Evolutionary conservation across 1,284 basidiomycete species (phyloP), one percentile per base, ranked within the genome.

Genomic region (Apiotrichum porosum): DNA sequence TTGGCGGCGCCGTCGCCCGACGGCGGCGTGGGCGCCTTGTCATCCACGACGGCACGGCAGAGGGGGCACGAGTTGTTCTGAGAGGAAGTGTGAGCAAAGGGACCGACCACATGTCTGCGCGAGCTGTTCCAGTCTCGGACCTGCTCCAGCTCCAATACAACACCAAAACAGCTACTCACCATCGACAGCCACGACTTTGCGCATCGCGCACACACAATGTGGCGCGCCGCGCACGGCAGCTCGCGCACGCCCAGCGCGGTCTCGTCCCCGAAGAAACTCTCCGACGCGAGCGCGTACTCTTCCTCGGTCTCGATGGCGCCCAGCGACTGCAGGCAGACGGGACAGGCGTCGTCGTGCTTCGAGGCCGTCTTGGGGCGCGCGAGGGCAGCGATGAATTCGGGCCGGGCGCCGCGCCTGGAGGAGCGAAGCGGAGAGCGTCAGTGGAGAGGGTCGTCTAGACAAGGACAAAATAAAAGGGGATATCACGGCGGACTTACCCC

Each of bases 41-140:
- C 45, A 32, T 58, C 57, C 17, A 56, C 18, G 4, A 18, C n/a
- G 6, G 57, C 51, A 12, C 57, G 48, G 38, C 57, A 58, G 9
- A 58, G 18, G 13, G 57, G 57, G 32, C 57, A 58, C 9, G 54
- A 38, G 40, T 58, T 58, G 51, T 58, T 58, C 57, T 58, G 34
- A 26, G 19, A 42, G 36, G 42, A 26, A n/a, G 21, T 2, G 32
- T 52, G 33, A 35, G 36, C 23, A n/a, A n/a, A n/a, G n/a, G n/a
- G n/a, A n/a, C n/a, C n/a, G n/a, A n/a, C n/a, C n/a, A n/a, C n/a
- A n/a, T n/a, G n/a, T n/a, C n/a, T n/a, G n/a, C n/a, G n/a, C n/a
- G 36, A 23, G 36, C 15, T 3, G 28, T 30, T n/a, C 17, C 14
- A 6, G 28, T 28, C 15, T 17, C 37, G n/a, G 6, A 26, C 14